Percentiles rank a stretch among this genome's conserved stretches.
Conservation (phyloP, 2,329 filamentous ascomycete species). For the Shiraia sp. region DNA sequence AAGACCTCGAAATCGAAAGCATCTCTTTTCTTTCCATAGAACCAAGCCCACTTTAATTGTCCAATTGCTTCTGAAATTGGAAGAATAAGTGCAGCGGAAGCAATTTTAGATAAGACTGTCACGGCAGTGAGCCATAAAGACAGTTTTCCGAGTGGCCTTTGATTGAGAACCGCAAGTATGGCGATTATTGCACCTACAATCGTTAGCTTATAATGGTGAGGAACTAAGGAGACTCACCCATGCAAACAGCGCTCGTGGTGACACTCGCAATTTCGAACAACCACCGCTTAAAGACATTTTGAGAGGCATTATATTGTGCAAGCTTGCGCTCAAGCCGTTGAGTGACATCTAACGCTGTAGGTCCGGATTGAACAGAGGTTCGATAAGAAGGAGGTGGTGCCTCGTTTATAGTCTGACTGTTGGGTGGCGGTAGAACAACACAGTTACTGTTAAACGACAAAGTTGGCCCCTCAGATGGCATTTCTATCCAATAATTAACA, state of each 20-base stretch:
- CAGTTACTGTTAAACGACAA: no score
- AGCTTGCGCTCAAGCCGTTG: constrained; percentile 17
- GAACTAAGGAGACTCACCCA: no score
- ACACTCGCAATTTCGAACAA: constrained; percentile 12
- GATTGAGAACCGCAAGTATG: constrained; percentile 32
- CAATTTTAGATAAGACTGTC: constrained; percentile 24
- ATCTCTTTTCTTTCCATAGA: constrained; percentile 10
- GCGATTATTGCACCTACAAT: constrained; percentile 36
- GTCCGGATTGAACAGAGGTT: no score
- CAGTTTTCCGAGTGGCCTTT: constrained; percentile 35
- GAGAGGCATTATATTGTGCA: constrained; percentile 14
- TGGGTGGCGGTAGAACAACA: no score
- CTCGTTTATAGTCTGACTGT: no score
- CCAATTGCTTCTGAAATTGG: constrained; percentile 31
- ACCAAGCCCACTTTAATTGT: constrained; percentile 38
- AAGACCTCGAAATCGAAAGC: constrained; percentile 36
- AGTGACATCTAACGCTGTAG: constrained; percentile 16
- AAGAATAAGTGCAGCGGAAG: constrained; percentile 24
- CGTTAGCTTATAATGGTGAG: no score
- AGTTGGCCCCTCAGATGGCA: no score
- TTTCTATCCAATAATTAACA: no score
- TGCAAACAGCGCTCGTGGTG: background rate
- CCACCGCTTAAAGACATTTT: constrained; percentile 18
- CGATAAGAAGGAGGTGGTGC: no score
- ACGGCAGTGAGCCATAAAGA: constrained; percentile 25